Conservation (phyloP, 805 yeast genomes). For the Zygosaccharomyces siamensis region DNA sequence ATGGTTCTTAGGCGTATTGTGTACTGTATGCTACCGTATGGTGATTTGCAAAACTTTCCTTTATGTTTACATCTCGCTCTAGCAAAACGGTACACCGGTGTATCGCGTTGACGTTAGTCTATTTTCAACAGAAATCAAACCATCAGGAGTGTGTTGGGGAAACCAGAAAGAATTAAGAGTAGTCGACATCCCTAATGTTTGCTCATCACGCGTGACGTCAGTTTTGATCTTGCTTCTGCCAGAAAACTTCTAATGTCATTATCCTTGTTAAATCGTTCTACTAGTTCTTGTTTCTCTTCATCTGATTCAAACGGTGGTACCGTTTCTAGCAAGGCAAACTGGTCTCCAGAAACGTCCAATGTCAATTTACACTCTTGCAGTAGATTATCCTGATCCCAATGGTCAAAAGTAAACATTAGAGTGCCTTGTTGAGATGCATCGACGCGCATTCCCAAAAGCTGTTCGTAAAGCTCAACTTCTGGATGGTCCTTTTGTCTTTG, state of each 20-base stretch:
- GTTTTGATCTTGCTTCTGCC: slow-evolving; percentile 16
- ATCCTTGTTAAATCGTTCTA: slow-evolving; percentile 12
- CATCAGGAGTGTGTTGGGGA: not conserved
- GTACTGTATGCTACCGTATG: too few species aligned
- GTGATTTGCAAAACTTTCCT: not conserved
- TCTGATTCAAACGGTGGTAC: slow-evolving; percentile 37
- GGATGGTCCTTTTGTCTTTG: slow-evolving; percentile 48
- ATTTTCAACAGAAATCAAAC: not conserved
- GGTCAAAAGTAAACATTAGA: slow-evolving; percentile 45
- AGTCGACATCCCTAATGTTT: not conserved
- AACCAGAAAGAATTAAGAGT: not conserved
- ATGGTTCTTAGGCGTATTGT: not conserved
- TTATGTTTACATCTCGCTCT: not conserved
- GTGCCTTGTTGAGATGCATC: slow-evolving; percentile 46
- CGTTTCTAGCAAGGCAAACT: slow-evolving; percentile 37
- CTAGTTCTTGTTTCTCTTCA: slow-evolving; percentile 11
- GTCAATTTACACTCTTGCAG: slow-evolving; percentile 42
- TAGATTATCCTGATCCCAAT: slow-evolving; percentile 43
- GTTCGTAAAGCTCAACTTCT: slow-evolving; percentile 49
- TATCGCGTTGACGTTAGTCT: not conserved
- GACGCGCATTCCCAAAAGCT: slow-evolving; percentile 50
- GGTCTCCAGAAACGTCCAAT: slow-evolving; percentile 42
- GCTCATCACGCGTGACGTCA: slow-evolving; percentile 9
- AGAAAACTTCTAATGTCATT: slow-evolving; percentile 21
- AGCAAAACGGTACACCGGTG: not conserved